phyloP scores from a whole-genome alignment of 2,329 filamentous ascomycete genomes.

The Aspergillaceae sp. region DNA sequence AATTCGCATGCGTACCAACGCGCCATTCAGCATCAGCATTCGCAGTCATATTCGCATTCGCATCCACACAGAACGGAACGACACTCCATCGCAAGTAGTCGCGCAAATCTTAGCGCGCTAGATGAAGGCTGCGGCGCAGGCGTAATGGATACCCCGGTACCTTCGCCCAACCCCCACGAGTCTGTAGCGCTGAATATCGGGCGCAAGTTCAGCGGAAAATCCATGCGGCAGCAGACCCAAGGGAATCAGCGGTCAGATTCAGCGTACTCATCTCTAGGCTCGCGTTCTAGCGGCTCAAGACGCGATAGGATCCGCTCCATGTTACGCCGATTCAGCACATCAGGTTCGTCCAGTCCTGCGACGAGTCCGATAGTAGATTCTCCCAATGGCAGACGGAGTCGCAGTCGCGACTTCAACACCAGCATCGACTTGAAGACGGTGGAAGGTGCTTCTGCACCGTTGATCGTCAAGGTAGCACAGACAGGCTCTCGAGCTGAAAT shows the following conservation, averaged over 20 bases:
- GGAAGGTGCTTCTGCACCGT: slow-evolving; percentile 21
- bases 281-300: slow-evolving; percentile 10
- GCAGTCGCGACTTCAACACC: slow-evolving; percentile 19
- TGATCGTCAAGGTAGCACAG: slow-evolving; percentile 30
- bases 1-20: slow-evolving; percentile 19
- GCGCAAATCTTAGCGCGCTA: slow-evolving; percentile 9
- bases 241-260: slow-evolving; percentile 13
- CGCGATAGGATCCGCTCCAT: slow-evolving; percentile 13
- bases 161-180: slow-evolving; percentile 6
- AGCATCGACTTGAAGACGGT: slow-evolving; percentile 29
- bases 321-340: slow-evolving; percentile 10
- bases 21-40: slow-evolving; percentile 9
- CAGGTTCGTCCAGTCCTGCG: slow-evolving; percentile 1
- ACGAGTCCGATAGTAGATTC: not conserved
- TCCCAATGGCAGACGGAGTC: slow-evolving; percentile 4
- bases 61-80: slow-evolving; percentile 4
- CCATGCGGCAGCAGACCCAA: slow-evolving; percentile 3
- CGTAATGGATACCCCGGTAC: slow-evolving; percentile 8
- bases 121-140: slow-evolving; percentile 23
- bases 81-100: slow-evolving; percentile 3
- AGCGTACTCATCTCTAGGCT: slow-evolving; percentile 2
- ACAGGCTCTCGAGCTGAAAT: slow-evolving; percentile 25
- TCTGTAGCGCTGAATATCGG: slow-evolving; percentile 6
- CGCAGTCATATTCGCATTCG: slow-evolving; percentile 3
- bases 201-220: slow-evolving; percentile 13